Base-by-base conservation (phyloP, 768 basidiomycete genomes). In the Holtermannia corniformis region DNA sequence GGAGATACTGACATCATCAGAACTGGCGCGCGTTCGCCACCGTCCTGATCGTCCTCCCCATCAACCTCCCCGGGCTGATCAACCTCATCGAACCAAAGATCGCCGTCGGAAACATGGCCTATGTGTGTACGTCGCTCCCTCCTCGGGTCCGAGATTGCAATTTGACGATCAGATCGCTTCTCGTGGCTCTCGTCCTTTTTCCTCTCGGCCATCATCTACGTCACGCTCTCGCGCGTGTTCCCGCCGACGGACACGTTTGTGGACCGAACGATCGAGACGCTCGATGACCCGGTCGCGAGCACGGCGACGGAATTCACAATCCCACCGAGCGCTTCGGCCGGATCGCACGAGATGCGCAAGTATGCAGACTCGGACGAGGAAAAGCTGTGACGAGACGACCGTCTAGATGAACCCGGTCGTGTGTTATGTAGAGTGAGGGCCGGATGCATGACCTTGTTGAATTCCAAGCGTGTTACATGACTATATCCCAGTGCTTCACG, bases 1-100 rank as follows among this genome's bases (percentile, higher is more conserved):
- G 13, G 25, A 50, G 52, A n/a, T n/a, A n/a, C 5, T 44, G 46
- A 21, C 19, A 40, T 44, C n/a, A n/a, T n/a, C 47, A 87, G 84
- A 91, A 92, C 71, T 88, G 87, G 85, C 77, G 87, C 22, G 87
- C 87, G 1, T 77, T 79, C 2, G 77, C 80, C 1, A 81, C 87
- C 0, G 72, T 89, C 11, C 64, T 89, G 20, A 69, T 81, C 49
- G 81, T 85, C 3, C 81, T 87, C 0, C 76, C 80, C 0, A 85
- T 85, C 3, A 82, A 78, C 53, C 63, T 92, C 16, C 88, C 88
- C 0, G 88, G 89, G 1, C 77, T 92, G 47, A 79, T 85, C 54
- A 78, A 80, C 61, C 81, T 80, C 41, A 87, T 93, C 72, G 83
- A 85, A 62, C 68, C 79, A 2, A 74, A 70, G 10, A 78, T 90